These are phyloP conservation scores for Schizochytrium sp. DNA, from an alignment of 108 stramenopile genomes.

Conservation along the genomic window DNA sequence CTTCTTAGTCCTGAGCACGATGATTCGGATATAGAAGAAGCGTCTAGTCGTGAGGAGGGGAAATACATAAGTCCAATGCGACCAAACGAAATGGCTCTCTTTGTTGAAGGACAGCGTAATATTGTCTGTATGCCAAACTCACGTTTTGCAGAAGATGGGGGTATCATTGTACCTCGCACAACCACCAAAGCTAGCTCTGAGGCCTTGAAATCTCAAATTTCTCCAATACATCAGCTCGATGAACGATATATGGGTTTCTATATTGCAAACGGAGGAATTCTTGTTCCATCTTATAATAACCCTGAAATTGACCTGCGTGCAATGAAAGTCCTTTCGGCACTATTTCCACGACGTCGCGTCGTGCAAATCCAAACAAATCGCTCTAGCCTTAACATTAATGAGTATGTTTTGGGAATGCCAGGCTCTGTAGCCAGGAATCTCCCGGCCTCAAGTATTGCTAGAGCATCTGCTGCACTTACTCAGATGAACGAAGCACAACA, in stretches of 20 bases:
- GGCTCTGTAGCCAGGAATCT: not conserved
- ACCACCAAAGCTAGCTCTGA: slow-evolving; percentile 30
- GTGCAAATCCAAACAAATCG: slow-evolving; percentile 32
- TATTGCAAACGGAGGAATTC: slow-evolving; percentile 40
- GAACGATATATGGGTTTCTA: slow-evolving; percentile 44
- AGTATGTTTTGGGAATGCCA: not conserved
- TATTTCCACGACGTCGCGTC: slow-evolving; percentile 18
- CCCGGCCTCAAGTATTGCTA: not conserved
- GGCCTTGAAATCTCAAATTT: not conserved
- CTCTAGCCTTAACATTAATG: not conserved
- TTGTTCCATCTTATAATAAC: slow-evolving; percentile 20
- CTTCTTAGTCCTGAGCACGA: not conserved
- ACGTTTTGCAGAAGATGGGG: not conserved
- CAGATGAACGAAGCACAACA: slow-evolving; percentile 2
- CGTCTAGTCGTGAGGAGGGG: not conserved
- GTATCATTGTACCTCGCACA: slow-evolving; percentile 18
- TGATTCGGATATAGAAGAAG: not conserved
- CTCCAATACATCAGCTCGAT: not conserved
- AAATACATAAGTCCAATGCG: not conserved
- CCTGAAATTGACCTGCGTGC: slow-evolving; percentile 12
- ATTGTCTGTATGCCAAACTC: not conserved
- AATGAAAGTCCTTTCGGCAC: not conserved
- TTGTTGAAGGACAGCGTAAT: not conserved
- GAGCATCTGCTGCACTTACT: not conserved
- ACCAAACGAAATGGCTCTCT: not conserved